Conservation (phyloP, 2,329 filamentous ascomycete genomes). For the Zelopaecilomyces penicillatus region DNA sequence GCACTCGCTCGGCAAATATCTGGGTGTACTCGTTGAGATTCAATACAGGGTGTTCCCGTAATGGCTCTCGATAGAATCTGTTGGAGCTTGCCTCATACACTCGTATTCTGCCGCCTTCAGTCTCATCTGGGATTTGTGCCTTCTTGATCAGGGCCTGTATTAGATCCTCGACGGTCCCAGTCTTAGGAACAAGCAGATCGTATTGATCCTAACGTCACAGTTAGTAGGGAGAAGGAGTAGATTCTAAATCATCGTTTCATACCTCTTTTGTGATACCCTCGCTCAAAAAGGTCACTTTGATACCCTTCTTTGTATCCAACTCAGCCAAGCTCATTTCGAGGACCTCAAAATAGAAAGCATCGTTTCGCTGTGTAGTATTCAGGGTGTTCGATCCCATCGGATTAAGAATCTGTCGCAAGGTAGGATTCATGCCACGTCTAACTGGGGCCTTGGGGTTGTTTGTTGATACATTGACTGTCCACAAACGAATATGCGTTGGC, state of each 20-base stretch:
- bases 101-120: conserved; percentile 59
- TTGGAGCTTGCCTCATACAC: conserved; percentile 76
- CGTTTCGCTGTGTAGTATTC: conserved; percentile 60
- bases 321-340: conserved; percentile 91
- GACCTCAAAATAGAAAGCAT: conserved; percentile 85
- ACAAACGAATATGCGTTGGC: conserved; percentile 83
- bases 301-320: conserved; percentile 80
- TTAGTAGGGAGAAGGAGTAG: neutral
- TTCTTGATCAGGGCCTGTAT: conserved; percentile 72
- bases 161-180: conserved; percentile 70
- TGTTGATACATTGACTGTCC: conserved; percentile 68
- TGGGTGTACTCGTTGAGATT: conserved; percentile 79
- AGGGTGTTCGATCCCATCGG: conserved; percentile 61
- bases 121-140: conserved; percentile 67
- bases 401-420: conserved; percentile 69
- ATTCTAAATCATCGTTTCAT: conserved; percentile 17
- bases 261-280: conserved; percentile 91
- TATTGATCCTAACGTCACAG: conserved; percentile 51
- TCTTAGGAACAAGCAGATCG: conserved; percentile 83
- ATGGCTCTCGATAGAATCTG: conserved; percentile 75
- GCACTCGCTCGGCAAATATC: conserved; percentile 73
- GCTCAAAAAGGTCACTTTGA: conserved; percentile 76
- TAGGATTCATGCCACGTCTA: conserved; percentile 62
- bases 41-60: conserved; percentile 62
- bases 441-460: conserved; percentile 72